Base-by-base conservation (phyloP, 371 early-diverging fungal species). In the Syncephalastrum sp. region DNA sequence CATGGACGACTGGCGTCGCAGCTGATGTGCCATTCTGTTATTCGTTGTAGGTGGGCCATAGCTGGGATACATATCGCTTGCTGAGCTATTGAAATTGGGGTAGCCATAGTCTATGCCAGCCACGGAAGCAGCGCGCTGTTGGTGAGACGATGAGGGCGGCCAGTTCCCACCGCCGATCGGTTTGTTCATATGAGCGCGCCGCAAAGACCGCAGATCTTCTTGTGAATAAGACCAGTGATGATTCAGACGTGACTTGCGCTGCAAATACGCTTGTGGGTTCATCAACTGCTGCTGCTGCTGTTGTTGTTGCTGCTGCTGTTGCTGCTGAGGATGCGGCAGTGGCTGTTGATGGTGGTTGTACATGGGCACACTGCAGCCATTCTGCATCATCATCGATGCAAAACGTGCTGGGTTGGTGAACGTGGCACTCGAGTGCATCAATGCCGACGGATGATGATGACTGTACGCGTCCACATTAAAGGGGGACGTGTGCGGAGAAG, bases 261-360 rank as follows among this genome's bases (percentile, higher is more conserved):
- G 54, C 27, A 43, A 49, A 52, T 10, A 49, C 17, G 21, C 41
- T 14, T 41, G 63, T 19, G 47, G 50, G 38, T 50, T 45, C 47
- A 47, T 41, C 23, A 51, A 45, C 1, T 27, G 49, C 4, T 13
- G 23, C 10, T 16, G 25, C 25, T 45, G 60, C 17, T 41, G 55
- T 27, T 21, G 60, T 16, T 42, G 48, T 5, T 16, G 52, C 7
- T 38, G 51, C 21, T 42, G 45, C 7, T 29, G 53, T 27, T 43
- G 57, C 43, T 42, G 64, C 7, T 19, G 64, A 10, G 48, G 24
- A 23, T 51, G 48, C 19, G 59, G 50, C 13, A 61, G 27, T 25
- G 59, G 64, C 38, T 64, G 62, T 25, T 61, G 62, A 52, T 61
- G 62, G 47, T 61, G 64, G 43, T 59, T 64, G 53, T 59, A 59